Conservation (phyloP, 306 rosid genomes). For the Glycyrrhiza uralensis region DNA sequence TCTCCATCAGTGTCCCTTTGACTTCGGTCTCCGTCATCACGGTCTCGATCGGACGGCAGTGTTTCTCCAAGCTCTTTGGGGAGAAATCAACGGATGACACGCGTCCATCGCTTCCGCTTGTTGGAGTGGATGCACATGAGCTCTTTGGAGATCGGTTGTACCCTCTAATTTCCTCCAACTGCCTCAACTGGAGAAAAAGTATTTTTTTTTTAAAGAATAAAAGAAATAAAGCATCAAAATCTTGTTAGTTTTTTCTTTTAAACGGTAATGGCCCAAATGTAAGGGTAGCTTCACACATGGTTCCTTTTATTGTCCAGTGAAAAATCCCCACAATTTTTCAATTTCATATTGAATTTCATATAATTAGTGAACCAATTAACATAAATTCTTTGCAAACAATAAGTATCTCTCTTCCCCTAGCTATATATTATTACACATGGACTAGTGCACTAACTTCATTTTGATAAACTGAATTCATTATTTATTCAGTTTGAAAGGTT, state of each 20-base stretch:
- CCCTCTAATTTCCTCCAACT: slow-evolving; percentile 40
- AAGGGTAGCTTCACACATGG: background rate
- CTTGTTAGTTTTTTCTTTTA: no score
- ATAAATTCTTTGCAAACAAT: background rate
- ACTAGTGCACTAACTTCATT: background rate
- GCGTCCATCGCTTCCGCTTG: slow-evolving; percentile 39
- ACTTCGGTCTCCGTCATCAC: slow-evolving; percentile 58
- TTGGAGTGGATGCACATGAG: slow-evolving; percentile 35
- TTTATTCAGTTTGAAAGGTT: background rate
- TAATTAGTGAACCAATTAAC: background rate
- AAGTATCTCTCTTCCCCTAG: background rate
- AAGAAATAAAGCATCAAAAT: background rate
- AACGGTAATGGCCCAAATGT: background rate
- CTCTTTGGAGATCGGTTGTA: slow-evolving; percentile 34
- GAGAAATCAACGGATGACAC: slow-evolving; percentile 44
- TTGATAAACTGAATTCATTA: background rate
- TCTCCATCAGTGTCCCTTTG: slow-evolving; percentile 70
- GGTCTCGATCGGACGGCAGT: slow-evolving; percentile 72
- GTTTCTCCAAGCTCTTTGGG: slow-evolving; percentile 75
- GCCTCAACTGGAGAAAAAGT: slow-evolving; percentile 16
- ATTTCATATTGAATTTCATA: background rate
- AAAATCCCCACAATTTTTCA: background rate
- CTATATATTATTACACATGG: background rate
- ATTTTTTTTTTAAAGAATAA: background rate
- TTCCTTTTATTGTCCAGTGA: background rate